Base-by-base conservation (phyloP, 371 early-diverging fungal species). In the Rhizopus arrhizus region DNA sequence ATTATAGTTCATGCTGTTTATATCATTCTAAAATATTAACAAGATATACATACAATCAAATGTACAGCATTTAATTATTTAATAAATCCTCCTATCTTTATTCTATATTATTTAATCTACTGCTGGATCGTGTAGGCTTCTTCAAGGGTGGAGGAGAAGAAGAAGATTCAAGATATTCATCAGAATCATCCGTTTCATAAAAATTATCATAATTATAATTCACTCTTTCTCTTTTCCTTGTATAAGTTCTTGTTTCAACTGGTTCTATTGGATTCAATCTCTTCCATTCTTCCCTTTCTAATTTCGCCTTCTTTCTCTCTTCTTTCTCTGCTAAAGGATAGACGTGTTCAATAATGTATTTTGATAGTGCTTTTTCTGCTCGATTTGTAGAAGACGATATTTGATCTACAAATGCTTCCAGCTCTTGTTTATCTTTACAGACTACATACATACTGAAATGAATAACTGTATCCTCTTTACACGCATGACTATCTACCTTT, bases 401-500 rank as follows among this genome's bases (percentile, higher is more conserved):
- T 5, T 22, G 22, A 22, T 60, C 40, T 22, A 68, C 49, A 13
- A 70, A 55, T 5, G 36, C 16, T 40, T 66, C 60, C 9, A 43
- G 13, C 13, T 43, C 43, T 13, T 43, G 13, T 2, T 43, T 43
- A 73, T 59, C 34, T 62, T 73, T n/a, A 54, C 38, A 5, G 58
- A 31, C 22, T 62, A 58, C 13, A 45, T 68, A 12, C 66, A 68
- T 9, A 70, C 62, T 58, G 45, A 28, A 13, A 35, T n/a, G 6
- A 10, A 57, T 4, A 52, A 43, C 29, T 28, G 3, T 29, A 49
- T 31, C 33, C 7, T 9, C 8, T 36, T 13, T 13, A 11, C 34
- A 49, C 22, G 22, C 22, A 22, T 22, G 9, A 56, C 57, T 56
- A 51, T 65, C 15, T 75, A 73, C 76, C 76, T 73, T n/a, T 64